Conservation (phyloP, 163 green algal species). For the Smithsoniella earleae region DNA sequence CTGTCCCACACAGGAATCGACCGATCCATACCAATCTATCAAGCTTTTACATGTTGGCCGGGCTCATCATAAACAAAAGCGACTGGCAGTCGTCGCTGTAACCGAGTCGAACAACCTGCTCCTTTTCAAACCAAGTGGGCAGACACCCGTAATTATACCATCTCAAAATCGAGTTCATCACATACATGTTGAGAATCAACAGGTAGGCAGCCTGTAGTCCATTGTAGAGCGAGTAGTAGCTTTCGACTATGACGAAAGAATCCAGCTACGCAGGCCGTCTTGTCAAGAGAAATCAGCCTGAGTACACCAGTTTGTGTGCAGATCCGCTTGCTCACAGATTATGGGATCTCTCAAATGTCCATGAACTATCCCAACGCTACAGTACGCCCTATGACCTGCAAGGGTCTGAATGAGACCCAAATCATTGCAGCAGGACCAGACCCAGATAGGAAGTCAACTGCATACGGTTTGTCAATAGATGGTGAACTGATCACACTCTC, state of each 20-base stretch:
- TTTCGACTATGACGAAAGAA: too few species aligned
- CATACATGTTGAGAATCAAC: neutral
- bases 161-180: neutral
- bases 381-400: neutral
- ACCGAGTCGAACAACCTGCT: neutral
- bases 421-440: conserved; percentile 1
- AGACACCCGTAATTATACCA: neutral
- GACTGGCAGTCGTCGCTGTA: conserved; percentile 10
- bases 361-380: neutral
- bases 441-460: neutral
- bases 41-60: neutral
- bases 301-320: too few species aligned
- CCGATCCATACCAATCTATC: neutral
- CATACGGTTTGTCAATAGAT: neutral
- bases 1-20: conserved; percentile 14
- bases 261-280: too few species aligned
- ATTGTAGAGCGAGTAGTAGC: too few species aligned
- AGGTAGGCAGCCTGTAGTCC: neutral
- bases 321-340: conserved; percentile 1
- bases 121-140: neutral
- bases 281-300: too few species aligned
- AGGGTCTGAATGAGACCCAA: neutral
- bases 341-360: neutral
- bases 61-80: neutral
- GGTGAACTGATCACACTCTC: conserved; percentile 11